Conservation (phyloP, 2,329 filamentous ascomycete genomes). For the Keithomyces neogunnii region DNA sequence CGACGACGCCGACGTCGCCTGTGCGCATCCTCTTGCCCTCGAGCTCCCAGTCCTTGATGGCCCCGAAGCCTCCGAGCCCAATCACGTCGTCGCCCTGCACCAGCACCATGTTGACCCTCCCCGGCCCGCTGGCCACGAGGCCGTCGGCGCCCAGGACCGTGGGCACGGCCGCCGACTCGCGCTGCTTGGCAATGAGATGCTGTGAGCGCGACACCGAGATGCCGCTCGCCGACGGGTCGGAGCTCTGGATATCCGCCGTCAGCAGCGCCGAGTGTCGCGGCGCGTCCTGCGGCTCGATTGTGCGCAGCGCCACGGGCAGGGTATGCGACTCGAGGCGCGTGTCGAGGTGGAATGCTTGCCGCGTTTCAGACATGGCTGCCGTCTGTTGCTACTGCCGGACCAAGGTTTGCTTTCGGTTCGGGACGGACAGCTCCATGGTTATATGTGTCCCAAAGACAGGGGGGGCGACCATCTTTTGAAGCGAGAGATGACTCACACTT, state of each 20-base stretch:
- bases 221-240: constrained; percentile 10
- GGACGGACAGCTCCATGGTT: neutral
- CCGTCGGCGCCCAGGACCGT: constrained; percentile 10
- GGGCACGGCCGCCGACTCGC: constrained; percentile 16
- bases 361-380: neutral
- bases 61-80: constrained; percentile 20
- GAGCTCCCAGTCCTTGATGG: constrained; percentile 16
- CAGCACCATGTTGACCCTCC: constrained; percentile 17
- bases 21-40: constrained; percentile 11
- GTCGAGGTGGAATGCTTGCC: constrained; percentile 13
- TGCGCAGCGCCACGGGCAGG: constrained; percentile 18
- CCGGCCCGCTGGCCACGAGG: constrained; percentile 13
- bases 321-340: constrained; percentile 14
- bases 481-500: too few relatives aligned
- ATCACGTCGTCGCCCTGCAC: constrained; percentile 12
- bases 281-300: constrained; percentile 13
- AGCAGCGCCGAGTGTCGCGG: constrained; percentile 16
- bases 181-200: constrained; percentile 13
- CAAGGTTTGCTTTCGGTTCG: neutral
- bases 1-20: constrained; percentile 19
- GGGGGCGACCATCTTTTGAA: too few relatives aligned
- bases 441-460: too few relatives aligned
- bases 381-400: neutral
- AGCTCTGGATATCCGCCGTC: constrained; percentile 11
- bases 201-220: constrained; percentile 10